These are phyloP conservation scores for Fusarium liriodendri DNA, from an alignment of 2,329 filamentous ascomycete species.

Conservation along the genomic window DNA sequence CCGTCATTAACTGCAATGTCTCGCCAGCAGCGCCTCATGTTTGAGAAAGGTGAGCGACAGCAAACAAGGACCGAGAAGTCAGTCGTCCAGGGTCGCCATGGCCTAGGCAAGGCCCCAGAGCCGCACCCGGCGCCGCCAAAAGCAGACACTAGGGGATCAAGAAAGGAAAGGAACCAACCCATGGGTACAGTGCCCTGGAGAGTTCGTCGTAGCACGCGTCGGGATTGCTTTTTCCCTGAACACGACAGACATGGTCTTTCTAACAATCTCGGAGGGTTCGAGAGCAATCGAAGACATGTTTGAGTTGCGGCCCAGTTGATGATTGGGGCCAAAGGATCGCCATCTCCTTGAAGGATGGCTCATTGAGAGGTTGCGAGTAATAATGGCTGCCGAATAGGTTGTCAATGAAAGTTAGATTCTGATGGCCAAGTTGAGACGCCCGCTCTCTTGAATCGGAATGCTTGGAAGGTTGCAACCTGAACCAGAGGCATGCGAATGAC, in stretches of 20 bases:
- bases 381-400: background rate
- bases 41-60: background rate
- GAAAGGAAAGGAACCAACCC: background rate
- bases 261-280: background rate
- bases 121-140: background rate
- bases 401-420: background rate
- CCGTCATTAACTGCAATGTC: conserved; percentile 5
- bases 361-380: background rate
- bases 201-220: background rate
- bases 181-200: background rate
- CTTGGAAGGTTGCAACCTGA: conserved; percentile 9
- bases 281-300: background rate
- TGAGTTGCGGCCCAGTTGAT: background rate
- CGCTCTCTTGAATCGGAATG: conserved; percentile 26
- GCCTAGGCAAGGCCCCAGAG: background rate
- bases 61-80: background rate
- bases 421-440: background rate
- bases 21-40: conserved; percentile 2
- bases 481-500: conserved; percentile 7
- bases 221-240: background rate
- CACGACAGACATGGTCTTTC: background rate
- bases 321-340: background rate
- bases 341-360: background rate
- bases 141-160: background rate
- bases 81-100: background rate